phyloP scores from a whole-genome alignment of 805 yeast genomes.

The Pichia scutulata region DNA sequence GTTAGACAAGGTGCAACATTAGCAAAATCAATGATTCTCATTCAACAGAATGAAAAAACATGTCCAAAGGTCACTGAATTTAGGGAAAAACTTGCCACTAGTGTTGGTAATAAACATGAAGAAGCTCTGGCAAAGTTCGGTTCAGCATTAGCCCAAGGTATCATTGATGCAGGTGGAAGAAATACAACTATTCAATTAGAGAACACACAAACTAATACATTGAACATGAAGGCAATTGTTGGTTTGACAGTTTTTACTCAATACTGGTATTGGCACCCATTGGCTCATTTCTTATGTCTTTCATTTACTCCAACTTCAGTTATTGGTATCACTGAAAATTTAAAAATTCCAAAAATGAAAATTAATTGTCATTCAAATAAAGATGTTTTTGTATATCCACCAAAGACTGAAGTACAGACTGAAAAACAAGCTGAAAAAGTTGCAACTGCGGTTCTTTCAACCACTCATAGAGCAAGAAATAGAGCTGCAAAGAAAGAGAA shows the following conservation, averaged over 20 bases:
- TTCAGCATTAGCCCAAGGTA: constrained; percentile 94
- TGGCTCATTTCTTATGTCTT: constrained; percentile 84
- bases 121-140: constrained; percentile 97
- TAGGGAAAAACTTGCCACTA: constrained; percentile 64
- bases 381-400: constrained; percentile 81
- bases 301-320: constrained; percentile 91
- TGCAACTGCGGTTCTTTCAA: constrained; percentile 88
- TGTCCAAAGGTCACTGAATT: constrained; percentile 74
- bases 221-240: constrained; percentile 85
- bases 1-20: constrained; percentile 97
- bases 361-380: constrained; percentile 76
- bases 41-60: constrained; percentile 77
- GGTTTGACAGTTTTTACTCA: constrained; percentile 87
- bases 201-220: constrained; percentile 79
- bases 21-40: constrained; percentile 83
- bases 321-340: constrained; percentile 77
- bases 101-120: constrained; percentile 83
- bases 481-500: constrained; percentile 53
- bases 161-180: constrained; percentile 97
- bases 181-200: constrained; percentile 92
- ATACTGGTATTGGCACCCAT: constrained; percentile 98
- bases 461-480: constrained; percentile 90
- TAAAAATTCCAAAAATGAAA: constrained; percentile 78
- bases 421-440: constrained; percentile 82
- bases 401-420: constrained; percentile 70